Conservation (phyloP, 2,329 filamentous ascomycete genomes). For the Sporothrix inflata region DNA sequence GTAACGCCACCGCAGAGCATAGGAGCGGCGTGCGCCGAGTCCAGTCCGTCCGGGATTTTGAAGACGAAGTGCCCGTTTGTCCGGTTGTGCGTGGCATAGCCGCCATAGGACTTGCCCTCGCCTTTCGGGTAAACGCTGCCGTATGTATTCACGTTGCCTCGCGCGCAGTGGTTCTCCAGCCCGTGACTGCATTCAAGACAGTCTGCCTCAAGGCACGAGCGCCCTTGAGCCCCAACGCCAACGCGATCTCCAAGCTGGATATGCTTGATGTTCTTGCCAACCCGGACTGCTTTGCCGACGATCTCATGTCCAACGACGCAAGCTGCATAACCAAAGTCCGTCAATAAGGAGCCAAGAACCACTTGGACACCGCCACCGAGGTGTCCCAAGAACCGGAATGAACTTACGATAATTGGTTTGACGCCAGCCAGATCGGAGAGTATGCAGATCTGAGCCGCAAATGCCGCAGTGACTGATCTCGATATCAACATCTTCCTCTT, state of each 20-base stretch:
- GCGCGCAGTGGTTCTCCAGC: conserved; percentile 29
- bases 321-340: conserved; percentile 37
- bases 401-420: conserved; percentile 27
- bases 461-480: conserved; percentile 67
- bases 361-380: too few relatives aligned
- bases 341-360: neutral
- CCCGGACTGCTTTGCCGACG: conserved; percentile 59
- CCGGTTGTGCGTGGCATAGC: conserved; percentile 35
- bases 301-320: conserved; percentile 68
- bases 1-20: conserved; percentile 35
- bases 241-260: conserved; percentile 41
- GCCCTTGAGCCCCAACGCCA: conserved; percentile 33
- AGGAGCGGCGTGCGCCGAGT: conserved; percentile 35
- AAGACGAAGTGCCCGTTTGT: conserved; percentile 48
- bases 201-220: conserved; percentile 39
- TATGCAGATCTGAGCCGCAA: conserved; percentile 66
- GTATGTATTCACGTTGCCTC: conserved; percentile 26
- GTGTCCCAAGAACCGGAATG: neutral
- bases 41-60: conserved; percentile 36
- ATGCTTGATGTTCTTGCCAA: conserved; percentile 52
- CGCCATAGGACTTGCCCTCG: conserved; percentile 43
- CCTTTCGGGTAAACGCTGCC: conserved; percentile 39
- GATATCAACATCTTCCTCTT: conserved; percentile 68
- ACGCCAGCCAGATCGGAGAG: conserved; percentile 58
- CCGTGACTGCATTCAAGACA: conserved; percentile 37